Conservation (phyloP, 139 green algal genomes). For the Pleodorina starrii region DNA sequence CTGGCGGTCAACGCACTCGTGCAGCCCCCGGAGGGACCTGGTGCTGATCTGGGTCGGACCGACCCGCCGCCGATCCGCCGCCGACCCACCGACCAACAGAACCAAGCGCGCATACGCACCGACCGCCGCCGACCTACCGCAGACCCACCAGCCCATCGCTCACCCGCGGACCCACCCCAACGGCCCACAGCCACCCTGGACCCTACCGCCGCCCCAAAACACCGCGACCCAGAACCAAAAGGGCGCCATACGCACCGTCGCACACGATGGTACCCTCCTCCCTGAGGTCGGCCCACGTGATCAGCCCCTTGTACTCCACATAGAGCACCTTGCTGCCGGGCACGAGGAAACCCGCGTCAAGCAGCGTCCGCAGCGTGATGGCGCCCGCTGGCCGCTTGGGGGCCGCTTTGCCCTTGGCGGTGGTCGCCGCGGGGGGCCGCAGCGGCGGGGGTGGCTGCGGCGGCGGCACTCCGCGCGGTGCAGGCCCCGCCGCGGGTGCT, state of each 20-base stretch:
- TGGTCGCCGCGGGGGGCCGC: neutral
- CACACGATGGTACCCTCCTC: slow-evolving; percentile 79
- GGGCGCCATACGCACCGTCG: neutral
- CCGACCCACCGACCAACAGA: no score
- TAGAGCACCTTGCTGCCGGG: slow-evolving; percentile 72
- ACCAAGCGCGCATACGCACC: no score
- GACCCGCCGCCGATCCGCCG: no score
- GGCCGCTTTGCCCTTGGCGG: slow-evolving; percentile 26
- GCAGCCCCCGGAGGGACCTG: no score
- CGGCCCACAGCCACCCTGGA: no score
- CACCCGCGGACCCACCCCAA: no score
- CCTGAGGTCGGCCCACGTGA: slow-evolving; percentile 69
- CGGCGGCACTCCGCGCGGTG: neutral
- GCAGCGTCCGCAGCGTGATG: slow-evolving; percentile 77
- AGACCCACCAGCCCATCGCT: no score
- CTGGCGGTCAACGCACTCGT: no score
- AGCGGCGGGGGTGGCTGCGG: neutral
- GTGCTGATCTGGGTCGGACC: no score
- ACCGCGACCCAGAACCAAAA: no score
- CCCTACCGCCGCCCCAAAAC: no score
- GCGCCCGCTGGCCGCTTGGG: slow-evolving; percentile 55
- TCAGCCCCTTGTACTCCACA: slow-evolving; percentile 86
- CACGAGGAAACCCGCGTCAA: slow-evolving; percentile 80
- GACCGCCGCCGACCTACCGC: no score
- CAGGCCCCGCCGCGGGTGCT: neutral